A percentile compares a stretch with the other conserved stretches of the same genome.
These are phyloP conservation scores for Macadamia tetraphylla DNA, from an alignment of 164 flowering plant genomes.

Conservation along the genomic window DNA sequence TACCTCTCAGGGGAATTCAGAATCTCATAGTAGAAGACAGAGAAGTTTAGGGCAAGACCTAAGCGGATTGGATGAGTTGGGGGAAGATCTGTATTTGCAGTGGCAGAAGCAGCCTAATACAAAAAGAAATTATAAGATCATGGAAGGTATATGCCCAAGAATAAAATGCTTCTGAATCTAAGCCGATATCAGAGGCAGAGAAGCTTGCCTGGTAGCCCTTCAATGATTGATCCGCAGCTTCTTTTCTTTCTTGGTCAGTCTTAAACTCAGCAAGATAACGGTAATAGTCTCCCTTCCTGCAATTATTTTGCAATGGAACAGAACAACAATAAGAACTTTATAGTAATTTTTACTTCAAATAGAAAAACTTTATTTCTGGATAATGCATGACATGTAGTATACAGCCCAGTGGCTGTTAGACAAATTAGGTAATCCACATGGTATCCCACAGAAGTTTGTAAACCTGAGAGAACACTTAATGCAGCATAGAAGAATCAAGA, in stretches of 20 bases:
- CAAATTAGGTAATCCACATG: too few species aligned
- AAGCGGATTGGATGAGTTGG: constrained; percentile 88
- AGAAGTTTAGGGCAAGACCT: constrained; percentile 85
- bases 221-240: constrained; percentile 74
- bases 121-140: constrained; percentile 1
- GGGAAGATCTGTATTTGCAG: constrained; percentile 69
- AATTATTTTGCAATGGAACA: constrained; percentile 1
- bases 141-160: not conserved
- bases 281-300: constrained; percentile 82
- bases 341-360: not conserved
- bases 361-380: not conserved
- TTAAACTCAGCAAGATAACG: constrained; percentile 91
- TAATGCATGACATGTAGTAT: too few species aligned
- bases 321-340: not conserved
- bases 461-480: too few species aligned
- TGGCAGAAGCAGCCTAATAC: constrained; percentile 59
- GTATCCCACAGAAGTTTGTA: too few species aligned
- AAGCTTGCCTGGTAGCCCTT: constrained; percentile 69
- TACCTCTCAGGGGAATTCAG: constrained; percentile 88
- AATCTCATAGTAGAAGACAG: constrained; percentile 83
- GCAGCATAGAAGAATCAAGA: too few species aligned
- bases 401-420: too few species aligned
- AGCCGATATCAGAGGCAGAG: not conserved
- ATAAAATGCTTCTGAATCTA: not conserved
- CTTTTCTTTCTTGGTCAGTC: constrained; percentile 68